Conservation (phyloP, 1,284 basidiomycete species). For the Malassezia slooffiae region DNA sequence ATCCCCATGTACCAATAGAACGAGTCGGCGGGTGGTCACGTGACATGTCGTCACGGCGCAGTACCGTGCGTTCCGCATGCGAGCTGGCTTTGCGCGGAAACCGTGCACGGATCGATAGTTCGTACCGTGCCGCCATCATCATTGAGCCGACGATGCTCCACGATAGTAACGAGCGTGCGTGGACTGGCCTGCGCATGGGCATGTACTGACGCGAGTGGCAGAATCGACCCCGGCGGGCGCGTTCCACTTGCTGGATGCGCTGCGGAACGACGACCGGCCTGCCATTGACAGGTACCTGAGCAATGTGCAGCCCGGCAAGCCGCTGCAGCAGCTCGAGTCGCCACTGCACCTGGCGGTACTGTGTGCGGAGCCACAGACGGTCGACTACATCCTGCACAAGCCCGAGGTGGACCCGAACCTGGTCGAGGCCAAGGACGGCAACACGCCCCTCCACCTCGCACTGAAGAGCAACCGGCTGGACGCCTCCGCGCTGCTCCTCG, state of each 20-base stretch:
- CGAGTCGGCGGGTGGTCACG: too few relatives aligned
- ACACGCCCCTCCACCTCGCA: slow-evolving; percentile 77
- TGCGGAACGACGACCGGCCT: slow-evolving; percentile 47
- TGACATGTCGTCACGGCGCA: too few relatives aligned
- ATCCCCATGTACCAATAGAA: too few relatives aligned
- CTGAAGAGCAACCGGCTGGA: slow-evolving; percentile 69
- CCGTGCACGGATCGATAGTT: too few relatives aligned
- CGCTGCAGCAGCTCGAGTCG: slow-evolving; percentile 25
- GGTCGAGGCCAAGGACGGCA: slow-evolving; percentile 50
- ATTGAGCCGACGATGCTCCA: too few relatives aligned
- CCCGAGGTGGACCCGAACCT: slow-evolving; percentile 51
- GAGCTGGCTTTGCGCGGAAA: too few relatives aligned
- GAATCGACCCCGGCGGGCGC: too few relatives aligned
- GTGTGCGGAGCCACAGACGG: slow-evolving; percentile 55
- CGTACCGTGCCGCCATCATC: too few relatives aligned
- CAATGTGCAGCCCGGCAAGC: slow-evolving; percentile 2
- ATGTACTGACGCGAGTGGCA: too few relatives aligned
- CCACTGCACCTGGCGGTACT: slow-evolving; percentile 75
- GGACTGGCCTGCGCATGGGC: too few relatives aligned
- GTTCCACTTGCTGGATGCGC: slow-evolving; percentile 66
- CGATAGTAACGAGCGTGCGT: too few relatives aligned
- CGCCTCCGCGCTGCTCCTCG: slow-evolving; percentile 51
- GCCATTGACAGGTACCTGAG: slow-evolving; percentile 42
- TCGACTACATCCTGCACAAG: slow-evolving; percentile 61
- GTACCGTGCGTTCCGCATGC: too few relatives aligned